Evolutionary conservation across 169 alveolate species (phyloP).

Genomic region (Besnoitia besnoiti): DNA sequence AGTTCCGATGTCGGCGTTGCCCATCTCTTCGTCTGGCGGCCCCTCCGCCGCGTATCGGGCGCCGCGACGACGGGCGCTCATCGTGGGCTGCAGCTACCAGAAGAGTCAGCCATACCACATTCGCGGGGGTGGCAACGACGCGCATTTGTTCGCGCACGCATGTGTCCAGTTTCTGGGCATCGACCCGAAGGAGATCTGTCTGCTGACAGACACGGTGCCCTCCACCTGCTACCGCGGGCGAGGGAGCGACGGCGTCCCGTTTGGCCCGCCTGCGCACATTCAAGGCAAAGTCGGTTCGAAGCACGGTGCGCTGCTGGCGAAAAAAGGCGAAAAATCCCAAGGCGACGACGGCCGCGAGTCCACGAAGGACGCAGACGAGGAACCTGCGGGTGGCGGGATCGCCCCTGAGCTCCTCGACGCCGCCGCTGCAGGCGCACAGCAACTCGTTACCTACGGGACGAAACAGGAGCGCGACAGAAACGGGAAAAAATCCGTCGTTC

Average conservation of each 20-base stretch:
- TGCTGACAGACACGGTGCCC: conserved; percentile 85
- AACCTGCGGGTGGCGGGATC: neutral
- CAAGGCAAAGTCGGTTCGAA: conserved; percentile 39
- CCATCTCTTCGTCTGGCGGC: neutral
- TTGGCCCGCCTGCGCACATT: conserved; percentile 43
- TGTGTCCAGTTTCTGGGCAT: conserved; percentile 83
- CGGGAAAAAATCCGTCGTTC: conserved; percentile 57
- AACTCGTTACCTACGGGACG: conserved; percentile 58
- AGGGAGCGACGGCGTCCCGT: conserved; percentile 62
- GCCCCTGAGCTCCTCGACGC: neutral
- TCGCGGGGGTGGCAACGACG: conserved; percentile 90
- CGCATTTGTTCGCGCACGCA: conserved; percentile 84
- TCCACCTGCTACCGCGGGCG: conserved; percentile 77
- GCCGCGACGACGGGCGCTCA: conserved; percentile 81
- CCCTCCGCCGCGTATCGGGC: neutral
- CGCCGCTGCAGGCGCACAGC: neutral
- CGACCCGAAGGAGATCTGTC: conserved; percentile 80
- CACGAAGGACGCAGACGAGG: neutral
- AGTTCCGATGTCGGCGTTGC: neutral
- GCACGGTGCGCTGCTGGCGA: conserved; percentile 35
- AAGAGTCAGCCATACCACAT: conserved; percentile 74
- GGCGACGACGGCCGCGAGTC: conserved; percentile 4
- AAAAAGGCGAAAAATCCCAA: conserved; percentile 56
- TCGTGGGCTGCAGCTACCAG: conserved; percentile 86
- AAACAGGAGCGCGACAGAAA: neutral